These are phyloP conservation scores for Marasmius sp. DNA, from an alignment of 1,284 basidiomycete species.

Conservation along the genomic window DNA sequence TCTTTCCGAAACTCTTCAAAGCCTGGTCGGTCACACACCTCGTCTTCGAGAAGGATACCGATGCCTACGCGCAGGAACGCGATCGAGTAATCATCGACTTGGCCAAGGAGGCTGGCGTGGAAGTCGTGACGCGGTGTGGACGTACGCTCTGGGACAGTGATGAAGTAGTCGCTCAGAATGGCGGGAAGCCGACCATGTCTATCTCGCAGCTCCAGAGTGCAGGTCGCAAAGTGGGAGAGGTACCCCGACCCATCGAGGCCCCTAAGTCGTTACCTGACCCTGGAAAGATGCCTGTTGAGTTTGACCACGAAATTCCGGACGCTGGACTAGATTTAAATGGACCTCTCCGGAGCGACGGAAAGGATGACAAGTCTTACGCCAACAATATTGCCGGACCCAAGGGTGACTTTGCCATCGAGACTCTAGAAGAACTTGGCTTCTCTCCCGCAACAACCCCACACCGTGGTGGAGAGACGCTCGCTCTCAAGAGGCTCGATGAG, in stretches of 20 bases:
- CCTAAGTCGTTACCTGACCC: slow-evolving; percentile 14
- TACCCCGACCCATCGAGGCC: slow-evolving; percentile 14
- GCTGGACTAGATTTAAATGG: slow-evolving; percentile 9
- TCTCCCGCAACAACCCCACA: slow-evolving; percentile 38
- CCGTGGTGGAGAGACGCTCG: slow-evolving; percentile 47
- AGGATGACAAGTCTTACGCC: slow-evolving; percentile 12
- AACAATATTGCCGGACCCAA: slow-evolving; percentile 39
- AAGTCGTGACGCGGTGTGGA: slow-evolving; percentile 12
- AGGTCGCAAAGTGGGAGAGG: slow-evolving; percentile 9
- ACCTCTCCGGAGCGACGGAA: background rate
- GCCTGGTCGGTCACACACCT: slow-evolving; percentile 47
- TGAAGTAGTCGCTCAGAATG: slow-evolving; percentile 12
- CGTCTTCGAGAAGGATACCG: slow-evolving; percentile 36
- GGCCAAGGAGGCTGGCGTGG: slow-evolving; percentile 16
- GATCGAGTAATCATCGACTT: slow-evolving; percentile 11
- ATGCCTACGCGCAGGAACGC: slow-evolving; percentile 21
- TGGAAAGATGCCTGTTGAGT: slow-evolving; percentile 2
- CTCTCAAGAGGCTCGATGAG: slow-evolving; percentile 32
- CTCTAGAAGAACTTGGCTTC: slow-evolving; percentile 43
- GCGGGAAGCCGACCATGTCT: slow-evolving; percentile 17
- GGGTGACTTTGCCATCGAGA: slow-evolving; percentile 42
- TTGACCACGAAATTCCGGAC: background rate
- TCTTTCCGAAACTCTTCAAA: slow-evolving; percentile 39
- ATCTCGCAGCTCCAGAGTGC: slow-evolving; percentile 6
- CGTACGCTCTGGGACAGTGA: slow-evolving; percentile 18